Percentiles rank a stretch among this genome's conserved stretches.
Conservation (phyloP, 139 green algal species). For the Ostreobium quekettii region DNA sequence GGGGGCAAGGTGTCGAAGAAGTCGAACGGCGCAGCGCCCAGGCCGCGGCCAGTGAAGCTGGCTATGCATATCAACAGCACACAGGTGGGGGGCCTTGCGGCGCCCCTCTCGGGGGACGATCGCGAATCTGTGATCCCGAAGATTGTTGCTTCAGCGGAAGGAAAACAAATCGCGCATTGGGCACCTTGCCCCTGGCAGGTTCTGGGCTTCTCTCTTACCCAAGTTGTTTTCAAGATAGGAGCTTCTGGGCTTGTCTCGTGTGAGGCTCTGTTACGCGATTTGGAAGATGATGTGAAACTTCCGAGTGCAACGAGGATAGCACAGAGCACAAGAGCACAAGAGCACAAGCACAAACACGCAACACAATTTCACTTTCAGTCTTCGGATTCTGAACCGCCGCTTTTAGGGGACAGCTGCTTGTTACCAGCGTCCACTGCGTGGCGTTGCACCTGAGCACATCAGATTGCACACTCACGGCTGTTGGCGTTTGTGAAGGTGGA, state of each 20-base stretch:
- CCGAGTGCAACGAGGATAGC: background rate
- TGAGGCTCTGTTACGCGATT: background rate
- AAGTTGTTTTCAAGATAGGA: background rate
- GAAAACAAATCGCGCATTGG: background rate
- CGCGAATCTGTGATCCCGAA: background rate
- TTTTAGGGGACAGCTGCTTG: background rate
- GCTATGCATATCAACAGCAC: conserved; percentile 47
- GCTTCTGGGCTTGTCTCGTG: background rate
- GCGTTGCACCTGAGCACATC: background rate
- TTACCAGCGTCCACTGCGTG: background rate
- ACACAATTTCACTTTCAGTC: background rate
- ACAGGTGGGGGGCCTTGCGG: conserved; percentile 22
- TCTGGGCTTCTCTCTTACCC: too few species aligned
- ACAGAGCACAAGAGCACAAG: background rate
- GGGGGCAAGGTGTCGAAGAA: too few species aligned
- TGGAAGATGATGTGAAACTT: conserved; percentile 1
- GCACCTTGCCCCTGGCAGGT: too few species aligned
- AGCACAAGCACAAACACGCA: background rate
- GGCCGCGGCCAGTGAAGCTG: too few species aligned
- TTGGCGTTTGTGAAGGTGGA: conserved; percentile 33
- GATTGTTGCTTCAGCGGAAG: background rate
- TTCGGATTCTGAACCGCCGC: background rate
- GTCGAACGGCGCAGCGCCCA: too few species aligned
- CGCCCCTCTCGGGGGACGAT: background rate
- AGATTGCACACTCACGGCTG: background rate